phyloP scores from a whole-genome alignment of 2,329 filamentous ascomycete species.

The Nemania bipapillata region DNA sequence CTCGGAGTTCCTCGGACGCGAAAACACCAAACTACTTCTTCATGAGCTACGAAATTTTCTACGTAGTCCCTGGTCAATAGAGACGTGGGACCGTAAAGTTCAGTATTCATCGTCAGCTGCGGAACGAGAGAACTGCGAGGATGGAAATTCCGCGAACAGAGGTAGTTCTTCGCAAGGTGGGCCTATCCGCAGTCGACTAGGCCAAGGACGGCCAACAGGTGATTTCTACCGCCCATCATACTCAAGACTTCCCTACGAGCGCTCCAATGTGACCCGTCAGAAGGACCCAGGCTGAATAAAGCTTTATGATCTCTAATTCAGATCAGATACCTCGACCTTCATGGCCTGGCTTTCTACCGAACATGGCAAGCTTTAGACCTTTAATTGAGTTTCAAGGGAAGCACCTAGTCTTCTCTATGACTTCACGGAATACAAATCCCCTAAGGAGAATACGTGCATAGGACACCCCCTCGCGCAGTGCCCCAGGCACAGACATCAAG shows the following conservation, averaged over 20 bases:
- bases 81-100: slow-evolving; percentile 82
- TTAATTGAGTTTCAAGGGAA: background rate
- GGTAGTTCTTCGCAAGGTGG: background rate
- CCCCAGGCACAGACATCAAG: background rate
- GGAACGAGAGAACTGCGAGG: slow-evolving; percentile 26
- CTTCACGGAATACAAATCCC: background rate
- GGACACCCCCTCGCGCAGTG: background rate
- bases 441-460: background rate
- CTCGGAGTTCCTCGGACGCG: slow-evolving; percentile 78
- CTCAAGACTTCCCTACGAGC: slow-evolving; percentile 24
- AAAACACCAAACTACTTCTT: slow-evolving; percentile 78
- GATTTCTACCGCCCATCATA: slow-evolving; percentile 45
- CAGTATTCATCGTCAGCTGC: slow-evolving; percentile 66
- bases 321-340: background rate
- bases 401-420: background rate
- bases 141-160: slow-evolving; percentile 6
- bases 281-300: slow-evolving; percentile 15
- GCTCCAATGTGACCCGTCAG: background rate
- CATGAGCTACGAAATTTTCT: slow-evolving; percentile 88
- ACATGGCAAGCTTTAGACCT: background rate
- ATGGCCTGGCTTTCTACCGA: background rate
- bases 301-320: background rate
- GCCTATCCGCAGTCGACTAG: slow-evolving; percentile 12
- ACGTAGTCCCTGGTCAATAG: slow-evolving; percentile 79
- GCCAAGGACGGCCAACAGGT: slow-evolving; percentile 31